Evolutionary conservation across 257 asterid species (phyloP).

Genomic region (Lycium ferocissimum): DNA sequence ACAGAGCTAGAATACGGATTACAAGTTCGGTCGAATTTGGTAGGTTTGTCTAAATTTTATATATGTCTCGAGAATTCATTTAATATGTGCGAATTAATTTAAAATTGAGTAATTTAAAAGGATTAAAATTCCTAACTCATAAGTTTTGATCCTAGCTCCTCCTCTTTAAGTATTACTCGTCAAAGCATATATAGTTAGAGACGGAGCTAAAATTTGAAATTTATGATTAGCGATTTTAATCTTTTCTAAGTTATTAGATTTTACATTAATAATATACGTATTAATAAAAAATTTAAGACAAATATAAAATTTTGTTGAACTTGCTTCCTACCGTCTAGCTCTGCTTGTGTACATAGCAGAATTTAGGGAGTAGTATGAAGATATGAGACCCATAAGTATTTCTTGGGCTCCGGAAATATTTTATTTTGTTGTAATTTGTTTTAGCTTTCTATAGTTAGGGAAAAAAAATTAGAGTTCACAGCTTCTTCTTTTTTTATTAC

Average conservation of each 20-base stretch:
- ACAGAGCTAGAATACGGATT: neutral
- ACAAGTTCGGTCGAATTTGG: neutral
- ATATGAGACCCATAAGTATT: neutral
- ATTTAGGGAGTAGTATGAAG: neutral
- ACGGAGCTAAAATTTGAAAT: neutral
- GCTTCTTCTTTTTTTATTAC: constrained; percentile 50
- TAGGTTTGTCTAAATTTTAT: neutral
- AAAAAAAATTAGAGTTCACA: constrained; percentile 46
- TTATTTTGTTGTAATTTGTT: neutral
- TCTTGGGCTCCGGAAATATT: neutral
- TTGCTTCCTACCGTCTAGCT: neutral
- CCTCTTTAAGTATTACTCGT: constrained; percentile 24
- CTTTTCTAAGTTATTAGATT: neutral
- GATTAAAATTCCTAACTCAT: neutral
- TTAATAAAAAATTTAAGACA: neutral
- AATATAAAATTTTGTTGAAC: neutral
- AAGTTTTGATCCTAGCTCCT: neutral
- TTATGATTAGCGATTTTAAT: neutral
- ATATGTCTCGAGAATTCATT: neutral
- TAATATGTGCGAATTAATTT: neutral
- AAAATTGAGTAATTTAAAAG: neutral
- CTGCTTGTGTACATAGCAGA: neutral
- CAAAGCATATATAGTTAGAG: neutral
- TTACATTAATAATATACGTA: neutral
- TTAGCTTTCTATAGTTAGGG: neutral